These are phyloP conservation scores for Botryotinia convoluta DNA, from an alignment of 2,329 filamentous ascomycete species.

Conservation along the genomic window DNA sequence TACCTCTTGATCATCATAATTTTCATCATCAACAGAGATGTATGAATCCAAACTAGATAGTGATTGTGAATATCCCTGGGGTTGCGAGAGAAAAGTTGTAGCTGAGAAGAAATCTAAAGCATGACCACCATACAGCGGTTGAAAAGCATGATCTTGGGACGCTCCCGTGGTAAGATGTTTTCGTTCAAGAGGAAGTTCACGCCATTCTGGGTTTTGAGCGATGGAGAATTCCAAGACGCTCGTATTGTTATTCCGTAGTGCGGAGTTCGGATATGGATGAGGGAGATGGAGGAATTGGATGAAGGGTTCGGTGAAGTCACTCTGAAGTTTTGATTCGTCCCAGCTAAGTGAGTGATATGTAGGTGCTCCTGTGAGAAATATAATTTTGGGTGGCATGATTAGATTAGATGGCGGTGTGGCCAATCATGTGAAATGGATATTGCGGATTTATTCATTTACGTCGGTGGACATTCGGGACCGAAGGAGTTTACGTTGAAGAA, in stretches of 20 bases:
- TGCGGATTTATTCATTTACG: not conserved
- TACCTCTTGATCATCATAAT: slow-evolving; percentile 20
- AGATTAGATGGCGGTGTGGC: not conserved
- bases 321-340: slow-evolving; percentile 50
- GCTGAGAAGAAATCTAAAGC: slow-evolving; percentile 49
- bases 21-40: slow-evolving; percentile 5
- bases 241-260: slow-evolving; percentile 15
- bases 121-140: slow-evolving; percentile 34
- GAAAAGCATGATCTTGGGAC: slow-evolving; percentile 47
- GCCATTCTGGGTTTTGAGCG: slow-evolving; percentile 44
- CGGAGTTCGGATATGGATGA: slow-evolving; percentile 2
- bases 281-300: slow-evolving; percentile 40
- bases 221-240: slow-evolving; percentile 11
- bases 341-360: slow-evolving; percentile 52
- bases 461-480: not conserved
- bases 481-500: not conserved
- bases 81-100: slow-evolving; percentile 28
- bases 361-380: slow-evolving; percentile 48
- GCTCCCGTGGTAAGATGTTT: slow-evolving; percentile 49
- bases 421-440: not conserved
- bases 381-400: slow-evolving; percentile 16
- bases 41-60: not conserved
- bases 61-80: not conserved
- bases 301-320: slow-evolving; percentile 45
- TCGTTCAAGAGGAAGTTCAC: slow-evolving; percentile 50